Evolutionary conservation across 2,329 filamentous ascomycete species (phyloP).

Genomic region (Xylariaceae sp.): DNA sequence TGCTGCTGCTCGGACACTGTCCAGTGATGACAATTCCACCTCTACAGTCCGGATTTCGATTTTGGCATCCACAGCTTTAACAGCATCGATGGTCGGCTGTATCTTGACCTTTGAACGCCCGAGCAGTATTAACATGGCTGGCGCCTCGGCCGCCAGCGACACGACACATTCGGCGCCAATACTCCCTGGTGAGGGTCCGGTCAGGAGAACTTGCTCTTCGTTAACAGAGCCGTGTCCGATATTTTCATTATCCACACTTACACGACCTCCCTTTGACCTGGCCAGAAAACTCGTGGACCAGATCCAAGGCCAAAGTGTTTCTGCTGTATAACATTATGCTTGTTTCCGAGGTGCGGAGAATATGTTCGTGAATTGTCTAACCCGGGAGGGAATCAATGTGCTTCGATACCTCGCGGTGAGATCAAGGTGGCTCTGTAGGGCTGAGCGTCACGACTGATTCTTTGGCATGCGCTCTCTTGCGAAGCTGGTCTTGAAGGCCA

Average conservation of each 20-base stretch:
- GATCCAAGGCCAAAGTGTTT: neutral
- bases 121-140: slow-evolving; percentile 30
- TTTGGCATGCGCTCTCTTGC: too few species aligned
- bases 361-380: too few species aligned
- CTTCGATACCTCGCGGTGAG: too few species aligned
- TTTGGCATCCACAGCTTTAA: slow-evolving; percentile 21
- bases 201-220: slow-evolving; percentile 28
- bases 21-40: slow-evolving; percentile 29
- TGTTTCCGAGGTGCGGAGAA: too few species aligned
- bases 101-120: slow-evolving; percentile 27
- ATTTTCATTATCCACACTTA: slow-evolving; percentile 10
- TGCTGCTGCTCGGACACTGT: slow-evolving; percentile 33
- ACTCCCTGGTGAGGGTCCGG: slow-evolving; percentile 32
- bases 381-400: too few species aligned
- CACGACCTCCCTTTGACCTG: slow-evolving; percentile 22
- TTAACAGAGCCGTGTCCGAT: too few species aligned
- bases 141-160: slow-evolving; percentile 29
- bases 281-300: neutral
- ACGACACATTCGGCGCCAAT: slow-evolving; percentile 32
- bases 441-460: too few species aligned
- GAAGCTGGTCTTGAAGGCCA: too few species aligned
- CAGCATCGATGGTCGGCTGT: slow-evolving; percentile 28
- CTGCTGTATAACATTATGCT: neutral
- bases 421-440: too few species aligned
- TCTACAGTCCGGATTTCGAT: slow-evolving; percentile 28